phyloP scores from a whole-genome alignment of 1,139 yeast species.

The Taiozyma sp. region DNA sequence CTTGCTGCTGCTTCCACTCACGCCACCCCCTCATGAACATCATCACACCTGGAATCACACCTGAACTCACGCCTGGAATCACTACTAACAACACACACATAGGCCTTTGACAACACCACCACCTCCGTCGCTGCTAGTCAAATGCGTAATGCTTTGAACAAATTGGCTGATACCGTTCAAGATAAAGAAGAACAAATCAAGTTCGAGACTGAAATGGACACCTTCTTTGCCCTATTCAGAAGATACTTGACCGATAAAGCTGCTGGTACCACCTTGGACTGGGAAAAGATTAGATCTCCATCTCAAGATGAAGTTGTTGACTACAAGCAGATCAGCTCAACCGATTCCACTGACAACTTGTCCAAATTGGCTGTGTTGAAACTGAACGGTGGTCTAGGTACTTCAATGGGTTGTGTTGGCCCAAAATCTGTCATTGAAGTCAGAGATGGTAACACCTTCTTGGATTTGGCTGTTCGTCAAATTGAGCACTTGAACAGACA shows the following conservation, averaged over 20 bases:
- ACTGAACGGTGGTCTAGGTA: constrained; percentile 97
- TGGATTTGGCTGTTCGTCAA: constrained; percentile 94
- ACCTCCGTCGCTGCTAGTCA: constrained; percentile 96
- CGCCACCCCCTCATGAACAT: too few relatives aligned
- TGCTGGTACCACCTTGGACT: constrained; percentile 75
- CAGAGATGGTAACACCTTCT: constrained; percentile 95
- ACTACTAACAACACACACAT: not conserved
- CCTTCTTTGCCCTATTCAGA: constrained; percentile 89
- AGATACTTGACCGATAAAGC: constrained; percentile 90
- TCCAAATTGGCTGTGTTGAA: constrained; percentile 90
- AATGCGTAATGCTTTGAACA: constrained; percentile 94
- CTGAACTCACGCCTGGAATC: not conserved
- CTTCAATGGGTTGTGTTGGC: constrained; percentile 99
- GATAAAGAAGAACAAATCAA: constrained; percentile 51
- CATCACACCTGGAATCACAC: too few relatives aligned
- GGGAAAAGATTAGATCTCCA: constrained; percentile 97
- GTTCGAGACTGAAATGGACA: constrained; percentile 92
- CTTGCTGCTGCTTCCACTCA: too few relatives aligned
- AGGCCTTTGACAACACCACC: constrained; percentile 94
- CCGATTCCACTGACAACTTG: constrained; percentile 48
- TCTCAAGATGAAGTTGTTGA: constrained; percentile 82
- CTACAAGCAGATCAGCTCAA: constrained; percentile 46
- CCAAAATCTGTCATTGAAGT: constrained; percentile 98
- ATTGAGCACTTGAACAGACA: constrained; percentile 92
- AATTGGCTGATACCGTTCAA: constrained; percentile 73